Percentiles rank a stretch among this genome's conserved stretches.
phyloP scores from a whole-genome alignment of 2,329 filamentous ascomycete genomes.

The Pseudogymnoascus pannorum region DNA sequence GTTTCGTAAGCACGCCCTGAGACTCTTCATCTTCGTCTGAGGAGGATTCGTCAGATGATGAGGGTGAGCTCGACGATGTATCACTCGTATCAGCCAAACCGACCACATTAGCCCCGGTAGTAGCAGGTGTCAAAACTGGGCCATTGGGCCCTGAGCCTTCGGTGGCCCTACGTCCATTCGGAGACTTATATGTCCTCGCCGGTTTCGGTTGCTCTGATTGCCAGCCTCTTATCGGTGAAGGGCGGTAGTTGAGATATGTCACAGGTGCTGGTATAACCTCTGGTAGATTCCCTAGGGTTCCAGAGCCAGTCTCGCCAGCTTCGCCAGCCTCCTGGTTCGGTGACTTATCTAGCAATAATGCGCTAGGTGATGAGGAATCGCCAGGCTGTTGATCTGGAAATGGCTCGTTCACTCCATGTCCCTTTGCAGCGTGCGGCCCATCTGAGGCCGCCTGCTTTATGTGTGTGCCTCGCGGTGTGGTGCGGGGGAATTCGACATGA shows the following conservation, averaged over 20 bases:
- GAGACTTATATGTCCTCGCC: background rate
- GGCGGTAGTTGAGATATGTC: background rate
- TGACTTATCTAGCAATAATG: background rate
- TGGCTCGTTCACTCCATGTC: background rate
- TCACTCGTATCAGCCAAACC: background rate
- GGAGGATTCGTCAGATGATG: slow-evolving; percentile 1
- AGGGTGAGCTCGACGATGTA: background rate
- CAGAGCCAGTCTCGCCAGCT: background rate
- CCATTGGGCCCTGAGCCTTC: background rate
- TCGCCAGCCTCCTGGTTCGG: background rate
- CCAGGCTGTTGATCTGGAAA: background rate
- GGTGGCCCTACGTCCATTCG: background rate
- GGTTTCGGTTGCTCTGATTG: background rate
- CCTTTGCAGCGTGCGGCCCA: background rate
- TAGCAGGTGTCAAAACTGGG: background rate
- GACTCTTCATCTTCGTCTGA: background rate
- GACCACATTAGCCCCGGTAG: background rate
- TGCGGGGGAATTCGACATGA: background rate
- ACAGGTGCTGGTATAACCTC: background rate
- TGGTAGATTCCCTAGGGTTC: too few species aligned
- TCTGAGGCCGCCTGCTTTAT: background rate
- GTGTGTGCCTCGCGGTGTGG: background rate
- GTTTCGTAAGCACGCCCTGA: background rate
- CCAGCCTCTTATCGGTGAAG: background rate
- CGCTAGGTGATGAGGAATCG: background rate